phyloP scores from a whole-genome alignment of 2,329 filamentous ascomycete genomes.

The Diaporthe australafricana region DNA sequence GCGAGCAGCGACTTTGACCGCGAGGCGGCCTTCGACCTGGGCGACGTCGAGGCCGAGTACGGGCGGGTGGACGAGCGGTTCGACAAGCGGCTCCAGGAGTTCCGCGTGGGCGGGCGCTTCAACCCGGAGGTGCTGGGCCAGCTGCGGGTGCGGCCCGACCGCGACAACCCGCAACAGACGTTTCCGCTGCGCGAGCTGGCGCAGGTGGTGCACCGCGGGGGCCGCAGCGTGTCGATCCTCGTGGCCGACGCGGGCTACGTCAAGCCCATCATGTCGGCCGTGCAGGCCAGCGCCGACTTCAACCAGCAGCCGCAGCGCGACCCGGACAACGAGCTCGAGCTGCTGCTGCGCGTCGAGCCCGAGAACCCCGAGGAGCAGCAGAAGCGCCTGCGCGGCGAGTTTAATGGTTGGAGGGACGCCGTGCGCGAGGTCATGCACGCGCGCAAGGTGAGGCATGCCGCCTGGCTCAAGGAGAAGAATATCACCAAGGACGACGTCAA shows the following conservation, averaged over 20 bases:
- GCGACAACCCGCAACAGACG: slow-evolving; percentile 41
- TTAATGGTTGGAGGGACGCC: slow-evolving; percentile 63
- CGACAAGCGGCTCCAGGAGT: slow-evolving; percentile 52
- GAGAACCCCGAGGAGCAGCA: slow-evolving; percentile 61
- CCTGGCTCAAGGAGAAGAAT: slow-evolving; percentile 58
- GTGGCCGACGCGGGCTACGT: slow-evolving; percentile 56
- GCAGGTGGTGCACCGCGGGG: slow-evolving; percentile 62
- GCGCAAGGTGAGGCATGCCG: slow-evolving; percentile 61
- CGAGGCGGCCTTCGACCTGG: slow-evolving; percentile 47
- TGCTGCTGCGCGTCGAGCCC: slow-evolving; percentile 64
- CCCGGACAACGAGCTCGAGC: slow-evolving; percentile 70
- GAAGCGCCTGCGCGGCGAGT: slow-evolving; percentile 56
- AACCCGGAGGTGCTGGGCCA: slow-evolving; percentile 61
- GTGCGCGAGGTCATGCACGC: slow-evolving; percentile 60
- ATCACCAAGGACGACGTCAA: slow-evolving; percentile 57
- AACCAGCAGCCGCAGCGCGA: slow-evolving; percentile 71
- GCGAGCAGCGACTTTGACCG: slow-evolving; percentile 36
- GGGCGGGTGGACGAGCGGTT: slow-evolving; percentile 49
- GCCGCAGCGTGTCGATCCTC: slow-evolving; percentile 51
- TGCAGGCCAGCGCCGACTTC: slow-evolving; percentile 64
- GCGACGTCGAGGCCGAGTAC: slow-evolving; percentile 44
- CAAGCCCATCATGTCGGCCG: slow-evolving; percentile 66
- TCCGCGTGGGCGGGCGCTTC: slow-evolving; percentile 62
- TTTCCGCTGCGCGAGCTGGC: slow-evolving; percentile 68
- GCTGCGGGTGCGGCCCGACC: slow-evolving; percentile 53